phyloP scores from a whole-genome alignment of 306 rosid genomes.

The Glycyrrhiza uralensis region DNA sequence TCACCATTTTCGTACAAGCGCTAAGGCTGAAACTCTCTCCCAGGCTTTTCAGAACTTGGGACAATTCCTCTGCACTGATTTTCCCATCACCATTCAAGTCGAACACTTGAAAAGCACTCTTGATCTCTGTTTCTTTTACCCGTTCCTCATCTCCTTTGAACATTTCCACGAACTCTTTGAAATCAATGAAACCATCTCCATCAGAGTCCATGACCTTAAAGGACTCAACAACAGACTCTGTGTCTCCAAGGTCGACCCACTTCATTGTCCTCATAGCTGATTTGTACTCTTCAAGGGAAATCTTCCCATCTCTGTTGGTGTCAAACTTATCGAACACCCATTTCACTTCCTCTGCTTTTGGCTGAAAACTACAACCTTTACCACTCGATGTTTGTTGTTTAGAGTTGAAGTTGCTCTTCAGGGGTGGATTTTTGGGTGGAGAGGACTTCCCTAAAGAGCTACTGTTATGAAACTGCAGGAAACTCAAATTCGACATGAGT shows the following conservation, averaged over 20 bases:
- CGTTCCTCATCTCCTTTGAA: slow-evolving; percentile 34
- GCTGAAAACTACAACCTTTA: slow-evolving; percentile 23
- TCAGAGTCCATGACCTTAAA: slow-evolving; percentile 55
- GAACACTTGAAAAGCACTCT: slow-evolving; percentile 52
- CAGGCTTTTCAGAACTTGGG: slow-evolving; percentile 42
- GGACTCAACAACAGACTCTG: slow-evolving; percentile 46
- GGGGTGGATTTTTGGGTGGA: slow-evolving; percentile 9
- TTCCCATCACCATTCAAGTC: slow-evolving; percentile 62
- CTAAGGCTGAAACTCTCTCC: slow-evolving; percentile 49
- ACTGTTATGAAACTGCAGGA: slow-evolving; percentile 34
- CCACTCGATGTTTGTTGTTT: no score
- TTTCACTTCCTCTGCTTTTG: slow-evolving; percentile 48
- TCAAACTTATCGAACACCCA: slow-evolving; percentile 66
- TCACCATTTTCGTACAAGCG: slow-evolving; percentile 56
- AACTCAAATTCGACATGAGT: slow-evolving; percentile 35
- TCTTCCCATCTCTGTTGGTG: slow-evolving; percentile 58
- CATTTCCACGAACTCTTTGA: slow-evolving; percentile 53
- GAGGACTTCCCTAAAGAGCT: slow-evolving; percentile 9
- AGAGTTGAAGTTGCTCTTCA: slow-evolving; percentile 20
- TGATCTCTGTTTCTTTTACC: slow-evolving; percentile 34
- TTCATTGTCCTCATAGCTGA: slow-evolving; percentile 37
- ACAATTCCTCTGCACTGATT: slow-evolving; percentile 62
- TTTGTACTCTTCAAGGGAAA: slow-evolving; percentile 60
- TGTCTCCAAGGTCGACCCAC: slow-evolving; percentile 29
- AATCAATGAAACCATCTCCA: slow-evolving; percentile 61